These are phyloP conservation scores for Candida anglica DNA, from an alignment of 805 yeast genomes.

Conservation along the genomic window DNA sequence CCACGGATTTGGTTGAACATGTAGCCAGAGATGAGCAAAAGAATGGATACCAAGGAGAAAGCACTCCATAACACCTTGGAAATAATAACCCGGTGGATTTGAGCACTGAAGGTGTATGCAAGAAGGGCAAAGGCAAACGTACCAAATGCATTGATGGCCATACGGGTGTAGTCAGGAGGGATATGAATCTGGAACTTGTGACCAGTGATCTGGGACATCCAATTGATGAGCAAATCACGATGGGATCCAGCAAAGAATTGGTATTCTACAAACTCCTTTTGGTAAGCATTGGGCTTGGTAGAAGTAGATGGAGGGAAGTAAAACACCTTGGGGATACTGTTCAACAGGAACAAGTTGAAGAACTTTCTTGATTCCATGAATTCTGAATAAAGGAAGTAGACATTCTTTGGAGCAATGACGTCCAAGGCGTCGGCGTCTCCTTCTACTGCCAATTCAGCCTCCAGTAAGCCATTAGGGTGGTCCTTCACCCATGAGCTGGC, in stretches of 20 bases:
- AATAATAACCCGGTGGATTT: conserved; percentile 37
- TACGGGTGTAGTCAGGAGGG: conserved; percentile 41
- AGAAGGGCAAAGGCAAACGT: conserved; percentile 26
- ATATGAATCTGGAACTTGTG: conserved; percentile 30
- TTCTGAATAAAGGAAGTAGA: conserved; percentile 76
- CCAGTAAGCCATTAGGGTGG: conserved; percentile 43
- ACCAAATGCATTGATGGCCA: conserved; percentile 30
- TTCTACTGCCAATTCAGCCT: conserved; percentile 35
- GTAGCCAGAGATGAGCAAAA: conserved; percentile 81
- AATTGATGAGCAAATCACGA: conserved; percentile 30
- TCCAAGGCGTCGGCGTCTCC: conserved; percentile 7
- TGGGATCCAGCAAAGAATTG: conserved; percentile 45
- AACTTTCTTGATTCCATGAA: conserved; percentile 52
- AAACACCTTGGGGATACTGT: conserved; percentile 75
- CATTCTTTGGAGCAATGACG: conserved; percentile 14
- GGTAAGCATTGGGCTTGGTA: conserved; percentile 21
- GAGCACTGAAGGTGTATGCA: conserved; percentile 19
- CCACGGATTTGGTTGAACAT: conserved; percentile 89
- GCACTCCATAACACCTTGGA: conserved; percentile 72
- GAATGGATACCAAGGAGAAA: conserved; percentile 53
- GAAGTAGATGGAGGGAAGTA: conserved; percentile 51
- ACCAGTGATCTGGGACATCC: conserved; percentile 33
- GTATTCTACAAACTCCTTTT: conserved; percentile 32
- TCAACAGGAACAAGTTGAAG: conserved; percentile 52
- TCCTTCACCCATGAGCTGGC: conserved; percentile 56